Conservation (phyloP, 129 eudicot genomes). For the sunflower (Helianthus annuus) region DNA sequence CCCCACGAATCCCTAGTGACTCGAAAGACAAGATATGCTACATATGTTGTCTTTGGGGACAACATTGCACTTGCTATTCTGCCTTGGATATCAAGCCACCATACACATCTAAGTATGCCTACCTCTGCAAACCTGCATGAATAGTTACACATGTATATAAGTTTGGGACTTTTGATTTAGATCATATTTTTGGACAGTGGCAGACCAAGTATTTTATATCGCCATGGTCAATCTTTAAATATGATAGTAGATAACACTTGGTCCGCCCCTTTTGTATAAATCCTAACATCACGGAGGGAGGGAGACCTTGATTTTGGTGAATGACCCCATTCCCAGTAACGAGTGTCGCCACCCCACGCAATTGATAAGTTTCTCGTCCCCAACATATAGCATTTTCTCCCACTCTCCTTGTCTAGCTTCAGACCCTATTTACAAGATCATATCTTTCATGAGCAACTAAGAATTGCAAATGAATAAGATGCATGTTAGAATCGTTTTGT, state of each 20-base stretch:
- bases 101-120: slow-evolving; percentile 31
- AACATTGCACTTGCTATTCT: slow-evolving; percentile 24
- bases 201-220: too few relatives aligned
- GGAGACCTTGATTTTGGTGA: slow-evolving; percentile 40
- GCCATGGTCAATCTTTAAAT: too few relatives aligned
- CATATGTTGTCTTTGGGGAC: slow-evolving; percentile 33
- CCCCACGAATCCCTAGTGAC: slow-evolving; percentile 11
- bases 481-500: too few relatives aligned
- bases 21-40: slow-evolving; percentile 42
- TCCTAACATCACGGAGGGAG: neutral
- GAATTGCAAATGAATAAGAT: too few relatives aligned
- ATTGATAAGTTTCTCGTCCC: slow-evolving; percentile 41
- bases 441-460: neutral
- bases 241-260: too few relatives aligned
- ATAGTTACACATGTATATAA: neutral
- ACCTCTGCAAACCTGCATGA: slow-evolving; percentile 42
- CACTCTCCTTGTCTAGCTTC: slow-evolving; percentile 32
- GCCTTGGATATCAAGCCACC: slow-evolving; percentile 46
- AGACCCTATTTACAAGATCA: slow-evolving; percentile 30
- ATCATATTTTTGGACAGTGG: too few relatives aligned
- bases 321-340: slow-evolving; percentile 43
- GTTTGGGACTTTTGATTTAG: neutral
- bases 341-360: slow-evolving; percentile 30
- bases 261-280: too few relatives aligned
- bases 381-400: slow-evolving; percentile 44